These are phyloP conservation scores for Calocera cornea DNA, from an alignment of 768 basidiomycete genomes.

Conservation along the genomic window DNA sequence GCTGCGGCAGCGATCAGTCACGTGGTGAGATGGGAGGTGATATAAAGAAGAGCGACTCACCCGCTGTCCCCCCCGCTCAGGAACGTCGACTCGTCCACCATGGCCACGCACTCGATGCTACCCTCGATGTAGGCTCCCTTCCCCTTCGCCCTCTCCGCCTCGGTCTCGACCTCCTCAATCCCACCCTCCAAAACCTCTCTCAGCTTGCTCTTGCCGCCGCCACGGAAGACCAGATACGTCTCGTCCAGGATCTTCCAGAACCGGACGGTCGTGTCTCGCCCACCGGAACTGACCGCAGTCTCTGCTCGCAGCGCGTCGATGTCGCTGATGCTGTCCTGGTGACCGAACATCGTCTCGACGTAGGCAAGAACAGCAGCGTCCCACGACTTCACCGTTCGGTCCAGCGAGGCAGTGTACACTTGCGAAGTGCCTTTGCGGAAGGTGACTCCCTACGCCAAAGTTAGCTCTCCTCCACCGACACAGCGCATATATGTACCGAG, in stretches of 20 bases:
- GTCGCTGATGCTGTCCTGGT: conserved; percentile 73
- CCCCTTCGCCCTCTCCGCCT: conserved; percentile 27
- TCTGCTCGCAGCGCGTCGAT: conserved; percentile 75
- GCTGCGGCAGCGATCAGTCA: conserved; percentile 27
- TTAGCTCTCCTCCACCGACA: conserved; percentile 22
- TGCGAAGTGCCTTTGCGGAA: conserved; percentile 68
- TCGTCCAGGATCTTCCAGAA: conserved; percentile 97
- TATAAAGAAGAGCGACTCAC: conserved; percentile 45
- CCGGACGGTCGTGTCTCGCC: conserved; percentile 77
- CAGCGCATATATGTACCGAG: conserved; percentile 39
- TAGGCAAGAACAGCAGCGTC: conserved; percentile 76
- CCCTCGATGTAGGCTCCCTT: conserved; percentile 58
- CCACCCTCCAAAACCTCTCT: conserved; percentile 72
- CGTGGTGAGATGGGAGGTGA: not conserved
- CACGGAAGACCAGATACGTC: conserved; percentile 88
- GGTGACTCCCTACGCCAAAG: conserved; percentile 38
- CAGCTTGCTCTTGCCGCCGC: conserved; percentile 58
- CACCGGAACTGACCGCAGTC: conserved; percentile 75
- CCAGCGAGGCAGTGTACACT: conserved; percentile 64
- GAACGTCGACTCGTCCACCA: conserved; percentile 91
- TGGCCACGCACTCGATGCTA: conserved; percentile 78
- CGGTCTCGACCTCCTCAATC: conserved; percentile 41
- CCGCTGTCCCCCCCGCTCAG: conserved; percentile 93
- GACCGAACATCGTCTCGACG: conserved; percentile 92
- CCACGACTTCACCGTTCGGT: conserved; percentile 83